Evolutionary conservation across 768 basidiomycete genomes (phyloP).

Genomic region (Naganishia kalamii): DNA sequence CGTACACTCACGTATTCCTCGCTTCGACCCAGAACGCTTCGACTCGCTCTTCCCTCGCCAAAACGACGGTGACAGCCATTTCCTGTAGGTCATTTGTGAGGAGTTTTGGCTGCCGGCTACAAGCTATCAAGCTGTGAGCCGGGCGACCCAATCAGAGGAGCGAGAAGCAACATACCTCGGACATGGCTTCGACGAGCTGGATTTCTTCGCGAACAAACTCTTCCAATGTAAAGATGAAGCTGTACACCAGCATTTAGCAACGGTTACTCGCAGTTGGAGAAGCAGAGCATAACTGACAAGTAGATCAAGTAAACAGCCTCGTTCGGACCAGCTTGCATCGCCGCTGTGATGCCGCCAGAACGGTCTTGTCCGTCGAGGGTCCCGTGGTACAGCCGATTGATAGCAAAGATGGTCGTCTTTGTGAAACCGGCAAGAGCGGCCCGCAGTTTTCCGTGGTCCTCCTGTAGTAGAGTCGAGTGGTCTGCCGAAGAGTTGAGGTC

Average conservation of each 20-base stretch:
- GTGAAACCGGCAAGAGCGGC: slow-evolving; percentile 35
- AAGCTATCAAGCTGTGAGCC: background rate
- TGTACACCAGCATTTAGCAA: slow-evolving; percentile 41
- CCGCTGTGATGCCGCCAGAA: background rate
- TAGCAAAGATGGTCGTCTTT: slow-evolving; percentile 29
- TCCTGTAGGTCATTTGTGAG: background rate
- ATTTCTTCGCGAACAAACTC: slow-evolving; percentile 83
- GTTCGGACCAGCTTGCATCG: slow-evolving; percentile 46
- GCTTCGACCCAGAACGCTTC: background rate
- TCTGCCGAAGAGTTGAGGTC: slow-evolving; percentile 15
- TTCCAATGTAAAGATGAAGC: slow-evolving; percentile 93
- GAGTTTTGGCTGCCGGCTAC: slow-evolving; percentile 15
- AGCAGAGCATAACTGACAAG: slow-evolving; percentile 59
- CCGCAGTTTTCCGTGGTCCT: slow-evolving; percentile 29
- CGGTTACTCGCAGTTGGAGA: too few species aligned
- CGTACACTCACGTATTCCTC: background rate
- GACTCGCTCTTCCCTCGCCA: slow-evolving; percentile 3
- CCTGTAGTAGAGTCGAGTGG: background rate
- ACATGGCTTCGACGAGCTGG: slow-evolving; percentile 75
- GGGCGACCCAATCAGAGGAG: background rate
- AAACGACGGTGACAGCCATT: slow-evolving; percentile 5
- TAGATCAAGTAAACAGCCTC: slow-evolving; percentile 85
- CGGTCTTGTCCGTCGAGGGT: background rate
- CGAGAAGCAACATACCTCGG: slow-evolving; percentile 52
- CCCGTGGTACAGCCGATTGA: slow-evolving; percentile 29